Conservation (phyloP, 257 asterid species). For the Nicotiana tabacum region DNA sequence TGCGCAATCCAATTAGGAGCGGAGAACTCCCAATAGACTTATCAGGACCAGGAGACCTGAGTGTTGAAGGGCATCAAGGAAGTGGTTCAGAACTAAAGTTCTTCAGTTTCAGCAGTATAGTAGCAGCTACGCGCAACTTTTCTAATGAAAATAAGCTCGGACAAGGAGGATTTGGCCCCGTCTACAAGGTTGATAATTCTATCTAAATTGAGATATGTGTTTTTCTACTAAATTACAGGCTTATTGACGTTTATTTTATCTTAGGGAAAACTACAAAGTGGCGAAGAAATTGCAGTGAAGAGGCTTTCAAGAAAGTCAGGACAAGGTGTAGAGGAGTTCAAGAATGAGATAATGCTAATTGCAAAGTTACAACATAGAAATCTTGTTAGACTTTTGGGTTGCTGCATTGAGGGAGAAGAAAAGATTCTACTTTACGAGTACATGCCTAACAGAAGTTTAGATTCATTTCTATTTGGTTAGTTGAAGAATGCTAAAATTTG, state of each 20-base stretch:
- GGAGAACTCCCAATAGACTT: constrained; percentile 37
- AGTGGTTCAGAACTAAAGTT: constrained; percentile 47
- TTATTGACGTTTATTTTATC: not conserved
- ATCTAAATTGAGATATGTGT: not conserved
- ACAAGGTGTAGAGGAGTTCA: constrained; percentile 85
- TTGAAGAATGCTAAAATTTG: not conserved
- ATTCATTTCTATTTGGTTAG: constrained; percentile 67
- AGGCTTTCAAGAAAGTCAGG: constrained; percentile 69
- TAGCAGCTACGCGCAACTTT: constrained; percentile 66
- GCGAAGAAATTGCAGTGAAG: constrained; percentile 70
- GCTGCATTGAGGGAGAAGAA: constrained; percentile 77
- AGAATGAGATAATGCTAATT: constrained; percentile 64
- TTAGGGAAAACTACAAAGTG: constrained; percentile 64
- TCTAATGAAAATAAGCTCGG: constrained; percentile 64
- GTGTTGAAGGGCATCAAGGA: constrained; percentile 43
- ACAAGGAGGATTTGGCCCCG: constrained; percentile 89
- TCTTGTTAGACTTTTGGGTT: constrained; percentile 74
- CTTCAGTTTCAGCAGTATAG: constrained; percentile 47
- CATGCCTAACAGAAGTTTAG: constrained; percentile 84
- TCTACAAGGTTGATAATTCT: constrained; percentile 47
- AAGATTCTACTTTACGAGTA: constrained; percentile 74
- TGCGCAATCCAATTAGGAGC: constrained; percentile 21
- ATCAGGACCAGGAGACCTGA: constrained; percentile 34
- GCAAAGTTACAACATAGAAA: constrained; percentile 82
- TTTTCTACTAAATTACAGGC: not conserved